Evolutionary conservation across 1,139 yeast genomes (phyloP).

Genomic region (Maudiozyma humilis): DNA sequence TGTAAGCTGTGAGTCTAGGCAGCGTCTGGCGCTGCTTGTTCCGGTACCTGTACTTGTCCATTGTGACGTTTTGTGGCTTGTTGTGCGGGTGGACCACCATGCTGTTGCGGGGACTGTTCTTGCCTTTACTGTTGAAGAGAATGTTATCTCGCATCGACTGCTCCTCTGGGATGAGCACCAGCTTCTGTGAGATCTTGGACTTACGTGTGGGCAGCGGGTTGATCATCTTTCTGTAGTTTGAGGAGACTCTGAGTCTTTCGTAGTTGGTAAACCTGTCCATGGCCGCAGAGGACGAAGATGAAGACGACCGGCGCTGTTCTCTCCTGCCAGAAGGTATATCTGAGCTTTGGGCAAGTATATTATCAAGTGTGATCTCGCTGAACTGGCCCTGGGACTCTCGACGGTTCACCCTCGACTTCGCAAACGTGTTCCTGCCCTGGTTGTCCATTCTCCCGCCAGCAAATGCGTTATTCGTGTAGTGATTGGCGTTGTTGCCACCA

Average conservation of each 20-base stretch:
- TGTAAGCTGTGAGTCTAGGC: slow-evolving; percentile 83
- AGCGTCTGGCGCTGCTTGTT: slow-evolving; percentile 49
- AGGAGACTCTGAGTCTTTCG: slow-evolving; percentile 14
- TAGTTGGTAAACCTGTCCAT: slow-evolving; percentile 15
- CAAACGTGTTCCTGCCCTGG: slow-evolving; percentile 1
- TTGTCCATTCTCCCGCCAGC: neutral
- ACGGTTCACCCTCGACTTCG: slow-evolving; percentile 1
- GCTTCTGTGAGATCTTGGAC: slow-evolving; percentile 74
- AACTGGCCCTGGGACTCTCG: slow-evolving; percentile 31
- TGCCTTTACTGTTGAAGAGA: neutral
- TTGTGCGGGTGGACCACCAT: neutral
- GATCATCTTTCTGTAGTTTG: slow-evolving; percentile 42
- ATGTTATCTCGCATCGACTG: slow-evolving; percentile 18
- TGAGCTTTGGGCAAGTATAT: slow-evolving; percentile 62
- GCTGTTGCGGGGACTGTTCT: neutral
- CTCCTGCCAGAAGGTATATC: slow-evolving; percentile 66
- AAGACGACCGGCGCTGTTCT: slow-evolving; percentile 33
- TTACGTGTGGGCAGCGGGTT: slow-evolving; percentile 77
- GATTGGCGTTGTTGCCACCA: neutral
- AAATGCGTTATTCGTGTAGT: neutral
- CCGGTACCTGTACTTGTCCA: slow-evolving; percentile 1
- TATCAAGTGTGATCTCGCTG: slow-evolving; percentile 65
- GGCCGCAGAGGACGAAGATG: slow-evolving; percentile 33
- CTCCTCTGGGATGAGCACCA: slow-evolving; percentile 79
- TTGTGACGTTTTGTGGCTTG: neutral